Conservation (phyloP, 257 asterid species). For the Handroanthus guayacan region DNA sequence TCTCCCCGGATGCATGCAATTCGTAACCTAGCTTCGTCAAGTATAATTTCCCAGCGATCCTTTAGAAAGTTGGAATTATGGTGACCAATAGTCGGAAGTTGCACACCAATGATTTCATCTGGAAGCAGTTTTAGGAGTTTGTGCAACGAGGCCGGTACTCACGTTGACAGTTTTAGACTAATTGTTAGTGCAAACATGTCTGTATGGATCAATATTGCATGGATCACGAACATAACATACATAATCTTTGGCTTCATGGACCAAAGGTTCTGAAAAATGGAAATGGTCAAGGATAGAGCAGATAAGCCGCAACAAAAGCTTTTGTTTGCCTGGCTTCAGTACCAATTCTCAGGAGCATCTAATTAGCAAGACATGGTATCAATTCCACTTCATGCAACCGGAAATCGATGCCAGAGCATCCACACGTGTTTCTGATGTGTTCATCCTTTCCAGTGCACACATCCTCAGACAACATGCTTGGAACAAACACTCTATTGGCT, state of each 20-base stretch:
- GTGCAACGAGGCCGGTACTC: conserved; percentile 73
- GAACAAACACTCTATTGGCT: conserved; percentile 73
- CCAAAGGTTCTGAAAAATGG: conserved; percentile 62
- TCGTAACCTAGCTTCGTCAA: conserved; percentile 94
- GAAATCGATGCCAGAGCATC: conserved; percentile 83
- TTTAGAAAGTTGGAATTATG: conserved; percentile 86
- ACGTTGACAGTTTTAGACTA: conserved; percentile 81
- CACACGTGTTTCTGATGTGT: conserved; percentile 78
- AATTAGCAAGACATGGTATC: conserved; percentile 61
- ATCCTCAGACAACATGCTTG: conserved; percentile 68
- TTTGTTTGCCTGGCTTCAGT: conserved; percentile 76
- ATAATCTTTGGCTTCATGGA: conserved; percentile 47
- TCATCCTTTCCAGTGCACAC: conserved; percentile 86
- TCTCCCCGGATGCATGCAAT: conserved; percentile 87
- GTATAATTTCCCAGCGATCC: conserved; percentile 79
- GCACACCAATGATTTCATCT: conserved; percentile 73
- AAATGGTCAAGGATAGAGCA: conserved; percentile 76
- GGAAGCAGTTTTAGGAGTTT: conserved; percentile 91
- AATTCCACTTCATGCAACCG: conserved; percentile 81
- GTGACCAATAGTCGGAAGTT: conserved; percentile 83
- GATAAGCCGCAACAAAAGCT: conserved; percentile 69
- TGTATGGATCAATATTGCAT: conserved; percentile 48
- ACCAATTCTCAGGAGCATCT: conserved; percentile 79
- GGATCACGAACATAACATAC: conserved; percentile 52
- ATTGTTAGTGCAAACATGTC: conserved; percentile 54